Base-by-base conservation (phyloP, 177 flowering plant species). In the Vitis hybrid region DNA sequence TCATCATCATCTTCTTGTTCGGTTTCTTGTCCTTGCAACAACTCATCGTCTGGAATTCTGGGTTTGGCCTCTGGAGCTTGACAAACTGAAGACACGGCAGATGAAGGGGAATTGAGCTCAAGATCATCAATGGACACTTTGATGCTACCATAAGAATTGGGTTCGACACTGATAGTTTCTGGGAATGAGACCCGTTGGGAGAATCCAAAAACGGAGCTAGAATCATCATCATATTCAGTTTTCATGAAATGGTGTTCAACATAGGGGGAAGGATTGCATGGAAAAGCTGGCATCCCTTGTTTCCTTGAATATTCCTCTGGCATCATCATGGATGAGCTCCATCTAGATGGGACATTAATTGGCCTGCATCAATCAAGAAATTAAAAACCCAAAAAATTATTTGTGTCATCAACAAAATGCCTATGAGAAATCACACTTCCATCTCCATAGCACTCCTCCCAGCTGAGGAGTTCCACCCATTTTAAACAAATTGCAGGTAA, bases 151-250 rank as follows among this genome's bases (percentile, higher is more conserved):
- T 70, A 74, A 0, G 92, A 88, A 66, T 69, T 77, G 19, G 85
- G 91, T 10, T 84, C 87, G 0, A 81, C 30, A 32, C 71, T 85
- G 12, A 81, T 78, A 57, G 82, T 81, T 75, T 93, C 97, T 0
- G 95, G 95, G 5, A 94, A 92, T 9, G 90, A 58, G 50, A 75
- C 77, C 19, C 69, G 80, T 55, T 76, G 70, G 1, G 87, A 79
- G 59, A 78, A 77, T 50, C 82, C 84, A 50, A 17, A 69, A 23
- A 70, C 57, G 13, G 79, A 74, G 71, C 72, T 67, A 32, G 66
- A 60, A 26, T 32, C 69, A 5, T 71, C 72, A 13, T 60, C 55
- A 48, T 40, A 56, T 5, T 68, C 78, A 19, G 30, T 60, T 32
- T 82, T 85, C 5, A 32, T 51, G 60, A 51, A 71, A 0, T 73